A percentile compares a stretch with the other conserved stretches of the same genome.
phyloP scores from a whole-genome alignment of 805 yeast species.

The Suhomyces pyralidae region DNA sequence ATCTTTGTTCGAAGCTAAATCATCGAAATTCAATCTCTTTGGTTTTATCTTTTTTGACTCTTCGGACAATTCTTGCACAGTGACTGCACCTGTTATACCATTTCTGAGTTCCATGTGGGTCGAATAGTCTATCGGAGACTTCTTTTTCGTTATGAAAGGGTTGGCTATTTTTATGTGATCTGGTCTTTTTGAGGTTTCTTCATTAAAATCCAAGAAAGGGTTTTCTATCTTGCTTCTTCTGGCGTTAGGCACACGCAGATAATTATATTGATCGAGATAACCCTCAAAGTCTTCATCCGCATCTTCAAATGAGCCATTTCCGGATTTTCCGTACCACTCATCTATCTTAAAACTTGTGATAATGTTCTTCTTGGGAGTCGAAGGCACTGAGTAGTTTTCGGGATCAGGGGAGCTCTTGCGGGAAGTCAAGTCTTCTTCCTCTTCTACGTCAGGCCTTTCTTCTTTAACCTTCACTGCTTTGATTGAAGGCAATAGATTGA shows the following conservation, averaged over 20 bases:
- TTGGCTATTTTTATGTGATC: neutral
- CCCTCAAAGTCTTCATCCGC: constrained; percentile 5
- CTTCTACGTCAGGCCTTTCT: neutral
- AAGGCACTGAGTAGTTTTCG: neutral
- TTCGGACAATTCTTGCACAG: constrained; percentile 25
- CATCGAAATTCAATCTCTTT: constrained; percentile 29
- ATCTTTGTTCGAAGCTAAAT: neutral
- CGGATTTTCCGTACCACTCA: constrained; percentile 9
- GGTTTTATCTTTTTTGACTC: constrained; percentile 37
- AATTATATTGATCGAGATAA: neutral
- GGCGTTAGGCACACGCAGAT: neutral
- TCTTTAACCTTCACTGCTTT: neutral
- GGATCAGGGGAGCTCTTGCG: neutral
- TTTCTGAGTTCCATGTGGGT: constrained; percentile 40
- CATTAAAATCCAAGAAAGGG: neutral
- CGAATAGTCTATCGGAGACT: constrained; percentile 23
- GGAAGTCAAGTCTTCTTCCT: constrained; percentile 1
- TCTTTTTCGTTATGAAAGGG: neutral
- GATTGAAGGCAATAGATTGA: neutral
- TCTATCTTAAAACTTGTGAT: constrained; percentile 3
- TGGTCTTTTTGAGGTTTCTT: neutral
- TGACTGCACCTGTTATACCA: constrained; percentile 40
- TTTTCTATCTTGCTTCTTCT: neutral
- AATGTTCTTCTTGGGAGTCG: constrained; percentile 5
- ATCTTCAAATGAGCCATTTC: constrained; percentile 3